A percentile compares a stretch with the other conserved stretches of the same genome.
phyloP scores from a whole-genome alignment of 768 basidiomycete species.

The Pulveroboletus sp. region DNA sequence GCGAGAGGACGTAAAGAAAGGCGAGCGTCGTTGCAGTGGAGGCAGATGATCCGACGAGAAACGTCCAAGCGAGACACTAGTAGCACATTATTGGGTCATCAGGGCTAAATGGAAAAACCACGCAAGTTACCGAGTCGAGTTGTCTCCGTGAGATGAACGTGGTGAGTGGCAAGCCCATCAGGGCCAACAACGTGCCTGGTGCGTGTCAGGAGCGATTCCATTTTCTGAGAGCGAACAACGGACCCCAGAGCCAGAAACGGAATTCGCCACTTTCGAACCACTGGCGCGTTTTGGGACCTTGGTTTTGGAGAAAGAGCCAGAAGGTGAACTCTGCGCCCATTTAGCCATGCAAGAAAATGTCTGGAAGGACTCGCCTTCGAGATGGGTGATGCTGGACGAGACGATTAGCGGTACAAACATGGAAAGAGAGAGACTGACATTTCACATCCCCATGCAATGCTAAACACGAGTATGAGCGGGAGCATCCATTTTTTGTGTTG shows the following conservation, averaged over 20 bases:
- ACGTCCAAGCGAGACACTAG: slow-evolving; percentile 73
- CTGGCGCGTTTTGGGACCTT: slow-evolving; percentile 63
- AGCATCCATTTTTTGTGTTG: slow-evolving; percentile 53
- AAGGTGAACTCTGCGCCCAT: slow-evolving; percentile 65
- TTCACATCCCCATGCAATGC: slow-evolving; percentile 75
- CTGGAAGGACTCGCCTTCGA: slow-evolving; percentile 68
- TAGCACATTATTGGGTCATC: neutral
- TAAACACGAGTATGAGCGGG: slow-evolving; percentile 69
- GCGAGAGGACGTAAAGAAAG: slow-evolving; percentile 69
- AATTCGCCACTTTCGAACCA: slow-evolving; percentile 87
- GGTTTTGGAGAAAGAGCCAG: slow-evolving; percentile 81
- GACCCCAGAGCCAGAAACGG: slow-evolving; percentile 67
- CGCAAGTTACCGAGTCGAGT: slow-evolving; percentile 49
- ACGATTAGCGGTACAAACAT: neutral
- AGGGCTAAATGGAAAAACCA: neutral
- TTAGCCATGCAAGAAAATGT: slow-evolving; percentile 8
- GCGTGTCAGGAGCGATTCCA: slow-evolving; percentile 15
- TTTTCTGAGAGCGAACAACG: neutral
- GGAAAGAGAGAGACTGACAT: slow-evolving; percentile 40
- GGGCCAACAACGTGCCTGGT: slow-evolving; percentile 59
- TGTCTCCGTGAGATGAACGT: slow-evolving; percentile 57
- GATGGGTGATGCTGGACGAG: slow-evolving; percentile 62
- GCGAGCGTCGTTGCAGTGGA: slow-evolving; percentile 64
- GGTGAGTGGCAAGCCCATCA: slow-evolving; percentile 72
- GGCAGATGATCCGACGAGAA: slow-evolving; percentile 65